Evolutionary conservation across 768 basidiomycete genomes (phyloP).

Genomic region (Saitozyma podzolica): DNA sequence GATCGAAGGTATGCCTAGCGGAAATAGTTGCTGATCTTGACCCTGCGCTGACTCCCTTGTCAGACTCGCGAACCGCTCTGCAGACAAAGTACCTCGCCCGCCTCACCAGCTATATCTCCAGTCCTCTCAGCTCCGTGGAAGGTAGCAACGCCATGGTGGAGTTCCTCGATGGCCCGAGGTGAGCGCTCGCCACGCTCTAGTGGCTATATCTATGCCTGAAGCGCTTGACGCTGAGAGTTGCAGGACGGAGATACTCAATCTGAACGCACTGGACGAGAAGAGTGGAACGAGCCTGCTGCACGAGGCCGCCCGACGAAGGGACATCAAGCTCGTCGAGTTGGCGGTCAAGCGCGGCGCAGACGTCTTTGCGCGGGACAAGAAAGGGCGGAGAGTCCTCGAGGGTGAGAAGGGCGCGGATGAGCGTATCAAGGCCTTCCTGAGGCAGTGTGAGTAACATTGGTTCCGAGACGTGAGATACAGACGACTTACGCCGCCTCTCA

Average conservation of each 20-base stretch:
- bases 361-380: slow-evolving; percentile 77
- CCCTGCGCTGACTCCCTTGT: slow-evolving; percentile 39
- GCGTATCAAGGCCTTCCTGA: slow-evolving; percentile 73
- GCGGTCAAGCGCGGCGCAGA: slow-evolving; percentile 82
- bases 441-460: slow-evolving; percentile 66
- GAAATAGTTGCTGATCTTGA: neutral
- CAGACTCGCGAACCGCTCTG: slow-evolving; percentile 69
- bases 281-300: slow-evolving; percentile 78
- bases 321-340: slow-evolving; percentile 78
- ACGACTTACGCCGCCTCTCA: slow-evolving; percentile 35
- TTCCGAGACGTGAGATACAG: neutral
- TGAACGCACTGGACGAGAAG: slow-evolving; percentile 76
- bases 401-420: slow-evolving; percentile 69
- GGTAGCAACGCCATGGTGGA: slow-evolving; percentile 32
- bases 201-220: slow-evolving; percentile 15
- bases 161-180: slow-evolving; percentile 21
- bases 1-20: slow-evolving; percentile 57
- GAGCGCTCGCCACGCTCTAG: slow-evolving; percentile 27
- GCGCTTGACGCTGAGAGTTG: slow-evolving; percentile 61
- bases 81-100: slow-evolving; percentile 65
- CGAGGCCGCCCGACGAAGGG: slow-evolving; percentile 77
- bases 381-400: slow-evolving; percentile 69
- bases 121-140: slow-evolving; percentile 55
- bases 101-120: slow-evolving; percentile 66
- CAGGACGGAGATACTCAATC: slow-evolving; percentile 71